Percentiles rank a stretch among this genome's conserved stretches.
Evolutionary conservation across 1,284 basidiomycete genomes (phyloP).

Genomic region (Naganishia albida): DNA sequence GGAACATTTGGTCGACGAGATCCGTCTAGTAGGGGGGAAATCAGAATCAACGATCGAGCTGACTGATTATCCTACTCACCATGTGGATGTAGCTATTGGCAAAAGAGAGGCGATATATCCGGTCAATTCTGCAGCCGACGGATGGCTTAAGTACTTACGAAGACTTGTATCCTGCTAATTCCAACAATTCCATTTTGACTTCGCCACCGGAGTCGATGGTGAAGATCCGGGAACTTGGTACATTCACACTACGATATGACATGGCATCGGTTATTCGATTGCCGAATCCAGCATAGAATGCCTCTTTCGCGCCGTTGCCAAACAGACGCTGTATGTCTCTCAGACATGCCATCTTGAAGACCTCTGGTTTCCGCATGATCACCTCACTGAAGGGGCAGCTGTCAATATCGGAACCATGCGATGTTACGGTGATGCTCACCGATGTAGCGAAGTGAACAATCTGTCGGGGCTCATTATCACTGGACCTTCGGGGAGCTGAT

Average conservation of each 20-base stretch:
- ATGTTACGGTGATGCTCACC: constrained; percentile 58
- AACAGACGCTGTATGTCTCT: constrained; percentile 94
- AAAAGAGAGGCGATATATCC: not conserved
- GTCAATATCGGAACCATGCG: not conserved
- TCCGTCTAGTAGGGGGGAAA: constrained; percentile 83
- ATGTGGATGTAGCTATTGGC: constrained; percentile 48
- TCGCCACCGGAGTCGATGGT: constrained; percentile 95
- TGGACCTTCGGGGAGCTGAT: constrained; percentile 93
- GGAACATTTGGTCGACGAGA: constrained; percentile 99
- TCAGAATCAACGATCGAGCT: constrained; percentile 50
- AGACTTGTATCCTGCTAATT: constrained; percentile 94
- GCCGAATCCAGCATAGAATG: constrained; percentile 96
- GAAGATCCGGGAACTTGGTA: constrained; percentile 92
- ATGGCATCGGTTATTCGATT: constrained; percentile 98
- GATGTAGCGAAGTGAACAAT: constrained; percentile 89
- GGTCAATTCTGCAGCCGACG: not conserved
- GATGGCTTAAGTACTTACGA: constrained; percentile 61
- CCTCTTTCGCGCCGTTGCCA: constrained; percentile 65
- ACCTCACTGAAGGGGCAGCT: constrained; percentile 67
- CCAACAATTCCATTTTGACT: constrained; percentile 95
- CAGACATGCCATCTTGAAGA: constrained; percentile 99
- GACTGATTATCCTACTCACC: constrained; percentile 34
- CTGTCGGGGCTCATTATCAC: constrained; percentile 99
- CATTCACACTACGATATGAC: constrained; percentile 92
- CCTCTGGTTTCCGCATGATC: constrained; percentile 97